Percentiles rank a stretch among this genome's conserved stretches.
Evolutionary conservation across 306 rosid species (phyloP).

Genomic region (Gillenia trifoliata): DNA sequence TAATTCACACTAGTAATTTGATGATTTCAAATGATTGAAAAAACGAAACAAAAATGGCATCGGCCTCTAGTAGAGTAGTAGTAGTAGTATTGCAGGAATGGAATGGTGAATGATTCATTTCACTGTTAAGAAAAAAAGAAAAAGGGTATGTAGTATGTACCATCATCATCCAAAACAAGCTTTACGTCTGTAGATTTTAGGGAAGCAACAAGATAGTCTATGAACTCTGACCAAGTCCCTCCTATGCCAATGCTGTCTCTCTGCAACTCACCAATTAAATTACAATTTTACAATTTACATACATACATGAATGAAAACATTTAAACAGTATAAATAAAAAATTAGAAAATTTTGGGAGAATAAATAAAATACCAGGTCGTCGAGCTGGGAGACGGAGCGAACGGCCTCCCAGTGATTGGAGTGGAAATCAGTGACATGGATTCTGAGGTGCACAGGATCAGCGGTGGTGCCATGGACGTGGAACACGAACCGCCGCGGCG

Average conservation of each 20-base stretch:
- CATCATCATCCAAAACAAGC: slow-evolving; percentile 54
- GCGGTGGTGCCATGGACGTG: slow-evolving; percentile 42
- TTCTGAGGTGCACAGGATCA: slow-evolving; percentile 45
- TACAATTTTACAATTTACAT: not conserved
- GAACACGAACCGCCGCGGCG: slow-evolving; percentile 44
- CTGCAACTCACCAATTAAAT: slow-evolving; percentile 42
- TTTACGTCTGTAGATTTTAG: slow-evolving; percentile 63
- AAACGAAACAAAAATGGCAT: too few species aligned
- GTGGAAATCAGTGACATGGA: slow-evolving; percentile 65
- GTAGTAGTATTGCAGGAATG: too few species aligned
- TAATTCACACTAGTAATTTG: not conserved
- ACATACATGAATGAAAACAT: not conserved
- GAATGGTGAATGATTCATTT: too few species aligned
- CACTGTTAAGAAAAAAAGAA: not conserved
- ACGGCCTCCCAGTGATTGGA: slow-evolving; percentile 60
- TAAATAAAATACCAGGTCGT: slow-evolving; percentile 56
- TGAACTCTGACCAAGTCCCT: slow-evolving; percentile 76
- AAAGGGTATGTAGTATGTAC: not conserved
- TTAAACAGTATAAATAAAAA: not conserved
- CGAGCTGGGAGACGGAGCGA: slow-evolving; percentile 56
- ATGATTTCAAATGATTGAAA: not conserved
- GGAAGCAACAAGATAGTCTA: slow-evolving; percentile 56
- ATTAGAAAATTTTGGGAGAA: not conserved
- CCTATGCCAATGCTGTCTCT: slow-evolving; percentile 84
- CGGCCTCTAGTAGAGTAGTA: too few species aligned